Evolutionary conservation across 1,284 basidiomycete species (phyloP), one percentile per base, ranked within the genome.

Genomic region (Caloboletus firmus): DNA sequence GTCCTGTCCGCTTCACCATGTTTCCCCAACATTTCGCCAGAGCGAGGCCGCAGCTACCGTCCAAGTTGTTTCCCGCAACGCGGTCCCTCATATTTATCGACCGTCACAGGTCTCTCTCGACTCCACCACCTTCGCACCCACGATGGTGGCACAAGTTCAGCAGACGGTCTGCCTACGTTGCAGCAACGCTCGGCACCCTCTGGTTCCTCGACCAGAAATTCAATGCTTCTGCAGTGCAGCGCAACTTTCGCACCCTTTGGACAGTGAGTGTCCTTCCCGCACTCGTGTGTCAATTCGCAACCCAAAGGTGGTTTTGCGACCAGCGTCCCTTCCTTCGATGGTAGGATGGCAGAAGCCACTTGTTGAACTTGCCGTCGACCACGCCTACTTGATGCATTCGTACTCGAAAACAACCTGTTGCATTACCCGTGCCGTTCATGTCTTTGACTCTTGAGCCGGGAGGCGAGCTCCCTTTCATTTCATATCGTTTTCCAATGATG

Each of bases 191-290:
- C 9, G 80, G 79, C 0, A 66, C 71, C 0, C 63, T 79, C 7
- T 90, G 80, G 66, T 61, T 74, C 5, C 61, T 77, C 5, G 90
- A 93, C 64, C 75, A 69, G 46, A 63, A 80, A 17, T 82, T 78
- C 62, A 87, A 91, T 65, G 90, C 88, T 0, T 85, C 84, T 28
- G 82, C 90, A 0, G 69, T 89, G 2, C 67, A 66, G 5, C 73
- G 90, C 47, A 91, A 85, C 63, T 49, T 85, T 45, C 73, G 86
- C 54, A 91, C 89, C 1, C 72, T 85, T 10, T 85, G 81, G 74
- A 82, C 85, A 37, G 89, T 81, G 58, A 62, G 78, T 72, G 2
- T 45, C n/a, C 12, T 24, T 28, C 13, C 3, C 28, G 2, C 18
- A 37, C 36, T 32, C 20, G 41, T 39, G 11, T 22, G 18, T 34